These are phyloP conservation scores for Lasiosphaeris hirsuta DNA, from an alignment of 495 filamentous ascomycete species.

Conservation along the genomic window DNA sequence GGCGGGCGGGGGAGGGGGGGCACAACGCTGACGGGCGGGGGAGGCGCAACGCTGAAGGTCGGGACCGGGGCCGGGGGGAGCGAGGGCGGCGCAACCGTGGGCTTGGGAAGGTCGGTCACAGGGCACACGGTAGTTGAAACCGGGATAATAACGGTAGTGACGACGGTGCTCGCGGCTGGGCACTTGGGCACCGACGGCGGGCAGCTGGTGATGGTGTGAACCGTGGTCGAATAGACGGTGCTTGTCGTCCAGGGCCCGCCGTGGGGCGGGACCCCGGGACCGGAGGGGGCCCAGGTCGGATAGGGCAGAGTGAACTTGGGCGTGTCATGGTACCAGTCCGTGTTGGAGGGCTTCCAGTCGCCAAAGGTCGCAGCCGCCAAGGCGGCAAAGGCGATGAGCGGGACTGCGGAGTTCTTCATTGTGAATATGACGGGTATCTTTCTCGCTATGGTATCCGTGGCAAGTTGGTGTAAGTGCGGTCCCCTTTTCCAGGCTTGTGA, in stretches of 20 bases:
- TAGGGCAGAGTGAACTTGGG: too few relatives aligned
- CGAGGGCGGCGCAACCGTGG: slow-evolving; percentile 14
- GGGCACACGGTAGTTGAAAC: slow-evolving; percentile 39
- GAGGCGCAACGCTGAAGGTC: slow-evolving; percentile 7
- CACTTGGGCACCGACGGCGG: slow-evolving; percentile 22
- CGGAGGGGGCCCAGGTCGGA: slow-evolving; percentile 2
- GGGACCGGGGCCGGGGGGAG: slow-evolving; percentile 19
- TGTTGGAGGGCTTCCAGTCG: slow-evolving; percentile 13
- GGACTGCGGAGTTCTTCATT: slow-evolving; percentile 26
- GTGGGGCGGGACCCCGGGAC: slow-evolving; percentile 4
- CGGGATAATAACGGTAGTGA: slow-evolving; percentile 33
- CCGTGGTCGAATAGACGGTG: slow-evolving; percentile 30
- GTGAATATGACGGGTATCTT: slow-evolving; percentile 2
- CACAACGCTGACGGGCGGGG: slow-evolving; percentile 10
- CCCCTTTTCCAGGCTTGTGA: slow-evolving; percentile 14
- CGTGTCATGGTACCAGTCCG: neutral
- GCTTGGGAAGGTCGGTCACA: slow-evolving; percentile 20
- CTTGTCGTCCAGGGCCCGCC: slow-evolving; percentile 27
- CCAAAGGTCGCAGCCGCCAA: slow-evolving; percentile 21
- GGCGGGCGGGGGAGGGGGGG: slow-evolving; percentile 20
- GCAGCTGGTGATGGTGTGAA: slow-evolving; percentile 31
- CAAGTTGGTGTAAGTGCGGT: neutral
- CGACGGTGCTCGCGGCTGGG: slow-evolving; percentile 31
- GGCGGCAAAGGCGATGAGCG: slow-evolving; percentile 30
- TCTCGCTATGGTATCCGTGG: neutral